Percentiles rank a stretch among this genome's conserved stretches.
These are phyloP conservation scores for Apiosordaria backusii DNA, from an alignment of 495 filamentous ascomycete genomes.

Conservation along the genomic window DNA sequence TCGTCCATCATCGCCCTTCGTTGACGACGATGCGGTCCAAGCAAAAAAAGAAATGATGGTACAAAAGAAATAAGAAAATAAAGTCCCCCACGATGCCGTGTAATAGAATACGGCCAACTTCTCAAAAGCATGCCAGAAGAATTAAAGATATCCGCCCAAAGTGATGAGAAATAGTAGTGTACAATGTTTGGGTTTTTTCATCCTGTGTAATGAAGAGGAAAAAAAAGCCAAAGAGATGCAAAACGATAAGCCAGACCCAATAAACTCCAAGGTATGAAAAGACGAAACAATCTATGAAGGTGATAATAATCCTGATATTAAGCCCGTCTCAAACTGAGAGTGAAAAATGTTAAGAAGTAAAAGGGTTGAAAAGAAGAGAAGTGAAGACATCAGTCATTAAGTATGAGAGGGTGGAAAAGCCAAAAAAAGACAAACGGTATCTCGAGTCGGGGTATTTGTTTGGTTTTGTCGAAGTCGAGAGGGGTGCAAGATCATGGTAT, in stretches of 20 bases:
- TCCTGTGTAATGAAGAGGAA: background rate
- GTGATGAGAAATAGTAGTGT: background rate
- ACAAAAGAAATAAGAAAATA: background rate
- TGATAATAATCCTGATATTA: background rate
- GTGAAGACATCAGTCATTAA: slow-evolving; percentile 1
- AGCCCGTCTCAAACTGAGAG: background rate
- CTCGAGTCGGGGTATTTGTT: slow-evolving; percentile 9
- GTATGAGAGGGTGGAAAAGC: slow-evolving; percentile 2
- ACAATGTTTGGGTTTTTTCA: slow-evolving; percentile 1
- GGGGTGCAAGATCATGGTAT: background rate
- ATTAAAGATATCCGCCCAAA: background rate
- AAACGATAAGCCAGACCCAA: background rate
- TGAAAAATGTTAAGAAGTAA: background rate
- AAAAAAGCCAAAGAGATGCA: background rate
- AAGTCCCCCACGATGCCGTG: background rate
- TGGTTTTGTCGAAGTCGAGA: slow-evolving; percentile 4
- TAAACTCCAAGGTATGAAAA: background rate
- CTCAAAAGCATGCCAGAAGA: background rate
- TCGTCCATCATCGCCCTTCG: background rate
- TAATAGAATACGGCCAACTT: background rate
- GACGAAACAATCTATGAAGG: background rate
- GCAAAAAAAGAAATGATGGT: background rate
- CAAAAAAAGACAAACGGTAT: slow-evolving; percentile 6
- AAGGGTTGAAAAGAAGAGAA: slow-evolving; percentile 6
- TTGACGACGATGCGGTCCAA: background rate